Evolutionary conservation across 768 basidiomycete species (phyloP), one percentile per base, ranked within the genome.

Genomic region (Suillus plorans): DNA sequence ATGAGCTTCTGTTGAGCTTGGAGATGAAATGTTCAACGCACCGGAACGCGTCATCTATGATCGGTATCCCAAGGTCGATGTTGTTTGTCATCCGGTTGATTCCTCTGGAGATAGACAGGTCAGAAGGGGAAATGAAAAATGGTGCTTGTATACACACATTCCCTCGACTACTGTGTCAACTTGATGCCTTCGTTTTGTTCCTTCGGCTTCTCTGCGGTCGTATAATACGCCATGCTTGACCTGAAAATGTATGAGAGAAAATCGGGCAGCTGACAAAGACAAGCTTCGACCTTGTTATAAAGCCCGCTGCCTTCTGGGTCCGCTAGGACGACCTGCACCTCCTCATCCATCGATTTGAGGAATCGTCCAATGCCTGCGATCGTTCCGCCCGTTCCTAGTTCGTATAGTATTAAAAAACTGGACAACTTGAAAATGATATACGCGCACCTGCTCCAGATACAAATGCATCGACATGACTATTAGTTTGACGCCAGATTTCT

Each of bases 81-180:
- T 99, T 99, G 67, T 89, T 87, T 9, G 96, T 98, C 68, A 97
- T 76, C 63, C 97, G 82, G 77, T 99, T 99, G 79, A 98, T 92
- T 18, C 95, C 96, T 53, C 95, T 97, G 63, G 8, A 45, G 41
- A 31, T 28, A 31, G 37, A 20, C 22, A 39, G 20, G 20, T 41
- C 52, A 45, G 62, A 20, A n/a, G 3, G 31, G n/a, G 12, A 2
- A 8, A 12, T 28, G 45, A 12, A 20, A n/a, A 20, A 22, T 45
- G 42, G 45, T 20, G 18, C 45, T 20, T 75, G 78, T 49, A 69
- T 12, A 75, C 80, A 63, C 28, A 91, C 90, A 95, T 94, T 64
- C 93, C 92, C 78, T 94, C 93, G n/a, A 97, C 94, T 20, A 97
- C 88, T 0, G 95, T 97, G 71, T 99, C 97, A 16, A 98, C 94